Percentiles rank a stretch among this genome's conserved stretches.
These are phyloP conservation scores for Wickerhamomyces canadensis DNA, from an alignment of 805 yeast genomes.

Conservation along the genomic window DNA sequence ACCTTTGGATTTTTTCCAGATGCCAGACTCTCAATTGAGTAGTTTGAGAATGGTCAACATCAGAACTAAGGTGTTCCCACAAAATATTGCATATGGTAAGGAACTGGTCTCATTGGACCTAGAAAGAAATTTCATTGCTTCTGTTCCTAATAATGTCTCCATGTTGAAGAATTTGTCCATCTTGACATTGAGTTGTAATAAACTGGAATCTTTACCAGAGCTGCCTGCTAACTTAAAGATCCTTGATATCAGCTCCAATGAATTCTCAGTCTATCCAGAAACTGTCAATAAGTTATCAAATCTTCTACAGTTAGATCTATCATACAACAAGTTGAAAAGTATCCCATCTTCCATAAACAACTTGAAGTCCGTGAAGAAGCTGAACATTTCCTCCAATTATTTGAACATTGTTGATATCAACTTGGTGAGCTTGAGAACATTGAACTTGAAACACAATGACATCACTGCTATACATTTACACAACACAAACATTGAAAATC, in stretches of 20 bases:
- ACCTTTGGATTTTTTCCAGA: conserved; percentile 82
- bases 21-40: conserved; percentile 61
- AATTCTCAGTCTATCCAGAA: conserved; percentile 57
- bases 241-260: conserved; percentile 78
- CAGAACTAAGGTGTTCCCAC: conserved; percentile 71
- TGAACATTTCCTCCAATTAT: conserved; percentile 72
- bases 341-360: conserved; percentile 60
- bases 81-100: conserved; percentile 63
- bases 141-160: conserved; percentile 52
- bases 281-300: conserved; percentile 54
- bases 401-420: conserved; percentile 35
- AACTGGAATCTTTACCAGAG: conserved; percentile 55
- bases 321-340: conserved; percentile 64
- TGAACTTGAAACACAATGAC: conserved; percentile 75
- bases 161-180: conserved; percentile 48
- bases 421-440: conserved; percentile 53
- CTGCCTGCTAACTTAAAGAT: conserved; percentile 47
- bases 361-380: conserved; percentile 54
- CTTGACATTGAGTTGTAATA: conserved; percentile 71
- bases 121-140: conserved; percentile 71
- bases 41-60: conserved; percentile 65
- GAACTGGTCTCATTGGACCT: conserved; percentile 63
- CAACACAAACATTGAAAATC: conserved; percentile 50
- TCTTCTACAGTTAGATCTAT: conserved; percentile 66
- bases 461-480: conserved; percentile 42